A percentile compares a stretch with the other conserved stretches of the same genome.
phyloP scores from a whole-genome alignment of 129 eudicot genomes.

The Gnaphalium uliginosum region DNA sequence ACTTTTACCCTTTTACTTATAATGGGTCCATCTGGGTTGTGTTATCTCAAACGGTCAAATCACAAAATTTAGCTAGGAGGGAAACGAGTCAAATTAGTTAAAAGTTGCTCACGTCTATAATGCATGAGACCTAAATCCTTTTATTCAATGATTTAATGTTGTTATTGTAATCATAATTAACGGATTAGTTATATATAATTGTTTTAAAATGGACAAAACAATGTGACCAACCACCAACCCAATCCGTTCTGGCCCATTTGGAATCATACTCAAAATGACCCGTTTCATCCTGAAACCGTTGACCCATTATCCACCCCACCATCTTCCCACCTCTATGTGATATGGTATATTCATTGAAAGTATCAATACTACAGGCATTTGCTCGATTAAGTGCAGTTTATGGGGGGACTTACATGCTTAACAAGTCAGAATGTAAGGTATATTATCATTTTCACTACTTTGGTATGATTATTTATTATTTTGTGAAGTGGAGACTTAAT shows the following conservation, averaged over 20 bases:
- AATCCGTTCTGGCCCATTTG: background rate
- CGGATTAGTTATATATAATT: background rate
- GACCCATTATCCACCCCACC: background rate
- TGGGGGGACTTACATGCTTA: conserved; percentile 98
- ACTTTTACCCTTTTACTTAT: background rate
- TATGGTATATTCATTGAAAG: conserved; percentile 3
- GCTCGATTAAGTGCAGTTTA: conserved; percentile 99
- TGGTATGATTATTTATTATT: background rate
- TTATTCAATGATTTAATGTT: conserved; percentile 4
- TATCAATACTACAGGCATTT: conserved; percentile 59
- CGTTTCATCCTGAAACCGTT: background rate
- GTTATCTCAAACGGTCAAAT: conserved; percentile 6
- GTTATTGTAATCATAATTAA: background rate
- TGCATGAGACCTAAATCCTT: background rate
- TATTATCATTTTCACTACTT: background rate
- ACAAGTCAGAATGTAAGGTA: conserved; percentile 93
- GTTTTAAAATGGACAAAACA: background rate
- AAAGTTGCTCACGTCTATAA: background rate
- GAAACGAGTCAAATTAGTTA: background rate
- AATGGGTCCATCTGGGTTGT: background rate
- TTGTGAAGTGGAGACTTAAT: background rate
- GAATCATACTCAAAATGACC: background rate
- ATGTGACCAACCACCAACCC: background rate
- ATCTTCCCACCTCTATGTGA: conserved; percentile 17
- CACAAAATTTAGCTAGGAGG: background rate